These are phyloP conservation scores for Inga leiocalycina DNA, from an alignment of 306 rosid species.

Conservation along the genomic window DNA sequence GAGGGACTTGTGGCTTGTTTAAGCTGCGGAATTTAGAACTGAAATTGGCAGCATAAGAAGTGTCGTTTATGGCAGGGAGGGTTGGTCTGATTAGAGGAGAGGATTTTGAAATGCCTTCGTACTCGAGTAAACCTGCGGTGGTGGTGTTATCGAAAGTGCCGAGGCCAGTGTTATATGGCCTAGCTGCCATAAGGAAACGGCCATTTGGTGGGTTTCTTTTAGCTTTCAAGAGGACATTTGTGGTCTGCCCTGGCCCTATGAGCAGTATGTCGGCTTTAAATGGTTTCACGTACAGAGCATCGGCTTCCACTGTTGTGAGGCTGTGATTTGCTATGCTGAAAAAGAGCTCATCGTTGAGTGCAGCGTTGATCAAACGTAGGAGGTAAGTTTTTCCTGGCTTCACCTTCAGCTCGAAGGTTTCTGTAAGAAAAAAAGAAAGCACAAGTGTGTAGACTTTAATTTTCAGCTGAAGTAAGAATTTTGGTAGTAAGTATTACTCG, in stretches of 20 bases:
- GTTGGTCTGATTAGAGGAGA: slow-evolving; percentile 23
- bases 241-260: slow-evolving; percentile 40
- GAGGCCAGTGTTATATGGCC: slow-evolving; percentile 33
- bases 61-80: slow-evolving; percentile 41
- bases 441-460: background rate
- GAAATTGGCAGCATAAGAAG: slow-evolving; percentile 30
- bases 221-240: slow-evolving; percentile 31
- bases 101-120: background rate
- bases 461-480: background rate
- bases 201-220: slow-evolving; percentile 22
- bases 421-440: slow-evolving; percentile 9
- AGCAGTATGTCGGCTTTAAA: slow-evolving; percentile 24
- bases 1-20: slow-evolving; percentile 30
- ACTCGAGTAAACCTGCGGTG: slow-evolving; percentile 30
- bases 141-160: slow-evolving; percentile 38
- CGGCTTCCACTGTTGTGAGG: slow-evolving; percentile 35
- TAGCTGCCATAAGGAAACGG: slow-evolving; percentile 34
- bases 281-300: slow-evolving; percentile 35
- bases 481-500: background rate
- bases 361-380: slow-evolving; percentile 37
- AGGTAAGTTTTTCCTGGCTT: slow-evolving; percentile 37
- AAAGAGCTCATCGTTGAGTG: slow-evolving; percentile 40
- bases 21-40: slow-evolving; percentile 36
- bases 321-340: slow-evolving; percentile 40
- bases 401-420: slow-evolving; percentile 38